Conservation (phyloP, 331 rosid genomes). For the Malus hybrid region DNA sequence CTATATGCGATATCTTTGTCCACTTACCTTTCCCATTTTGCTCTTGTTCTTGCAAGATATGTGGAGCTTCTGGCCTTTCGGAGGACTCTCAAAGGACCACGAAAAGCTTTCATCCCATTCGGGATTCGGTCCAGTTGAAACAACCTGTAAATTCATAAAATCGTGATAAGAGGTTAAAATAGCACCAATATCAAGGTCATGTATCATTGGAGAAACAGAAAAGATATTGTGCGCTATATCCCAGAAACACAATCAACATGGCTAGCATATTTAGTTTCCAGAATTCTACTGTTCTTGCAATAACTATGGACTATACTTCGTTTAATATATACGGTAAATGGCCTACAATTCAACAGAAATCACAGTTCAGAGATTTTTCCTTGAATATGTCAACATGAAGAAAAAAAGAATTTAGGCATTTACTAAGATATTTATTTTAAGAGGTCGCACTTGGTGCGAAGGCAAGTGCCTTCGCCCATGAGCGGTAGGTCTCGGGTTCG, state of each 20-base stretch:
- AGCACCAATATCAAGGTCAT: neutral
- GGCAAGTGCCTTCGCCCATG: too few relatives aligned
- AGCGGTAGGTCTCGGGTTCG: too few relatives aligned
- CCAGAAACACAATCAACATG: neutral
- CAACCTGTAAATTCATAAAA: slow-evolving; percentile 50
- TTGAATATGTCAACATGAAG: too few relatives aligned
- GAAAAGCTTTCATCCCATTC: slow-evolving; percentile 95
- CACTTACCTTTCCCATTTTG: slow-evolving; percentile 92
- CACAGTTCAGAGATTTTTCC: too few relatives aligned
- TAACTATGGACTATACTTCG: neutral
- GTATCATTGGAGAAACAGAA: neutral
- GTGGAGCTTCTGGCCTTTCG: slow-evolving; percentile 96
- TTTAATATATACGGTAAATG: neutral
- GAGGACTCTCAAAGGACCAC: slow-evolving; percentile 99
- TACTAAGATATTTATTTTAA: too few relatives aligned
- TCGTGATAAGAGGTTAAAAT: neutral
- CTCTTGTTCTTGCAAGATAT: slow-evolving; percentile 99
- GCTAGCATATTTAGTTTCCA: neutral
- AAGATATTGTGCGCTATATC: neutral
- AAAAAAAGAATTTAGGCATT: too few relatives aligned
- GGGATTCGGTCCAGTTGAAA: slow-evolving; percentile 91
- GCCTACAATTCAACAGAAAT: neutral
- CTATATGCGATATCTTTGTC: neutral
- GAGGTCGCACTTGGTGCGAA: too few relatives aligned
- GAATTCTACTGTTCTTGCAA: neutral